These are phyloP conservation scores for Orbilia ellipsospora DNA, from an alignment of 2,329 filamentous ascomycete genomes.

Conservation along the genomic window DNA sequence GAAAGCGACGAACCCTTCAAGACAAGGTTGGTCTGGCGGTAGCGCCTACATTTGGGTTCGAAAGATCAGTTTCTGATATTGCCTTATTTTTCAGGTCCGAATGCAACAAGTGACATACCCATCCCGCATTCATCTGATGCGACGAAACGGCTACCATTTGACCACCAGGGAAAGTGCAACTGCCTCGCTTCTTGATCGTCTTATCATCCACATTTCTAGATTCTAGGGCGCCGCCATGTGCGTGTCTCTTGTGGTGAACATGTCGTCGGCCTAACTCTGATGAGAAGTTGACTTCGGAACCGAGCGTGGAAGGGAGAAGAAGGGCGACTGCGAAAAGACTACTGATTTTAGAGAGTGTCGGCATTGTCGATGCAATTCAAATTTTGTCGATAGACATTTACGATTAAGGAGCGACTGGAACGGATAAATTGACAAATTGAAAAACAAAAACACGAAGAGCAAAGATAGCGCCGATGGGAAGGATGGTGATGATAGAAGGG, in stretches of 20 bases:
- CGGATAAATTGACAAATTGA: conserved; percentile 2
- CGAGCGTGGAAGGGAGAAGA: conserved; percentile 40
- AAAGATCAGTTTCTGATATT: background rate
- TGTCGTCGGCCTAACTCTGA: conserved; percentile 32
- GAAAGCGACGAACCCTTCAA: conserved; percentile 48
- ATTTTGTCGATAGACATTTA: too few species aligned
- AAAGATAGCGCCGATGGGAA: conserved; percentile 15
- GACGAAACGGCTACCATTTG: conserved; percentile 77
- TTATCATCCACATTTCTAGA: conserved; percentile 24
- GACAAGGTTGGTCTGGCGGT: conserved; percentile 78
- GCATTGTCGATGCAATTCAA: too few species aligned
- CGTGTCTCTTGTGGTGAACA: conserved; percentile 55
- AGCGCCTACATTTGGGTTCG: conserved; percentile 67
- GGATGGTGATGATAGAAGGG: conserved; percentile 5
- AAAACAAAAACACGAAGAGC: background rate
- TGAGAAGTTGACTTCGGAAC: conserved; percentile 37
- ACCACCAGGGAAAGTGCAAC: conserved; percentile 74
- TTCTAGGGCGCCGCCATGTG: conserved; percentile 24
- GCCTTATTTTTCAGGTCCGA: too few species aligned
- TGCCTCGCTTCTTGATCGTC: conserved; percentile 63
- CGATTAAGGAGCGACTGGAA: background rate
- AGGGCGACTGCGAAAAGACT: conserved; percentile 37
- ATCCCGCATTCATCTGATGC: conserved; percentile 74
- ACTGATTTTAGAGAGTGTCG: conserved; percentile 30
- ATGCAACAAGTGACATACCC: conserved; percentile 62